Conservation (phyloP, 495 filamentous ascomycete species). For the Tirmania nivea region DNA sequence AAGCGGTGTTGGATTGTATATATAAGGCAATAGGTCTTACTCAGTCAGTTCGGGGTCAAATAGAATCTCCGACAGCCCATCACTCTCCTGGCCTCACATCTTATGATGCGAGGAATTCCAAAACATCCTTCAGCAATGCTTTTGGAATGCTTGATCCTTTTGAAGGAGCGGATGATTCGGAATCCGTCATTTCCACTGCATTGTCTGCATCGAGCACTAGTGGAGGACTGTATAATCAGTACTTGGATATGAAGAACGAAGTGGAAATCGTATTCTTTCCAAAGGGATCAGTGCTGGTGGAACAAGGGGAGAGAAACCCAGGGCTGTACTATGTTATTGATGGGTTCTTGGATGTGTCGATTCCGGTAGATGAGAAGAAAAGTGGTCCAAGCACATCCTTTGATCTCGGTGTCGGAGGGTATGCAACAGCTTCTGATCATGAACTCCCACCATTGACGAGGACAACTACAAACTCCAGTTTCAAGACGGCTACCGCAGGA, state of each 20-base stretch:
- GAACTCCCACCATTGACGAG: constrained; percentile 29
- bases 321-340: constrained; percentile 96
- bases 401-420: constrained; percentile 13
- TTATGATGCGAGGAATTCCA: constrained; percentile 65
- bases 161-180: constrained; percentile 70
- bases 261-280: constrained; percentile 97
- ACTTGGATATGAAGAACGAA: constrained; percentile 59
- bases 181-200: constrained; percentile 47
- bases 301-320: constrained; percentile 87
- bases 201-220: constrained; percentile 34
- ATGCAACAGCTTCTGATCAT: constrained; percentile 26
- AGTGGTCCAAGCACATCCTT: background rate
- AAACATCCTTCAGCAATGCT: constrained; percentile 67
- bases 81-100: constrained; percentile 67
- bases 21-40: constrained; percentile 82
- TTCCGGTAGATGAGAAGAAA: constrained; percentile 34
- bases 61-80: constrained; percentile 50
- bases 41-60: constrained; percentile 16
- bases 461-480: constrained; percentile 29
- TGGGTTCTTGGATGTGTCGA: constrained; percentile 82
- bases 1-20: constrained; percentile 82
- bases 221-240: constrained; percentile 36
- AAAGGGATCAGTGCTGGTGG: constrained; percentile 83
- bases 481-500: background rate
- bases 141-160: constrained; percentile 90